Evolutionary conservation across 352 stramenopile species (phyloP).

Genomic region (Phytophthora citrophthora): DNA sequence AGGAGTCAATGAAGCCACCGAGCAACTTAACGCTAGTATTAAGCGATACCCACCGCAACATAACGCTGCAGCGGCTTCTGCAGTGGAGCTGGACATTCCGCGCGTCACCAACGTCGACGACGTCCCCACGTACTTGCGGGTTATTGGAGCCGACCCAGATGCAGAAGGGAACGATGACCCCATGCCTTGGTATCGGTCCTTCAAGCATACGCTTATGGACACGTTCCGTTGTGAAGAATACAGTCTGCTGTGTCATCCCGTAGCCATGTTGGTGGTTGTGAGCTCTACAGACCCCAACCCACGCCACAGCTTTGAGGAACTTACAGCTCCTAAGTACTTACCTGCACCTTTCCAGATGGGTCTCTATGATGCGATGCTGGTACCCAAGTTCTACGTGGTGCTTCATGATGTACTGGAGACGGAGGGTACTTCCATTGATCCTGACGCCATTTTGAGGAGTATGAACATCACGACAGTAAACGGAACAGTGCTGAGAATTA

Average conservation of each 20-base stretch:
- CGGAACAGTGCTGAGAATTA: conserved; percentile 69
- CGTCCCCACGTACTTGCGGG: conserved; percentile 69
- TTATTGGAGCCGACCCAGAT: conserved; percentile 51
- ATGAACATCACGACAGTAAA: conserved; percentile 60
- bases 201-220: conserved; percentile 81
- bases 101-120: conserved; percentile 62
- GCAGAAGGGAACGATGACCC: conserved; percentile 45
- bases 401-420: conserved; percentile 87
- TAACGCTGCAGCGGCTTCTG: conserved; percentile 20
- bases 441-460: conserved; percentile 75
- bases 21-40: conserved; percentile 70
- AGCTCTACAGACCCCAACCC: conserved; percentile 86
- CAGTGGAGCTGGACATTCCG: conserved; percentile 73
- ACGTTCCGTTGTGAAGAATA: conserved; percentile 87
- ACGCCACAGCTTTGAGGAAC: conserved; percentile 75
- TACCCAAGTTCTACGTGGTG: conserved; percentile 89
- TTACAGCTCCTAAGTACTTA: conserved; percentile 53
- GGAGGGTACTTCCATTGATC: conserved; percentile 79
- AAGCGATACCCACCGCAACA: conserved; percentile 53
- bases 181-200: conserved; percentile 83
- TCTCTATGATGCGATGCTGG: conserved; percentile 77
- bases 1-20: conserved; percentile 54
- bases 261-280: conserved; percentile 78
- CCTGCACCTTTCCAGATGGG: conserved; percentile 71
- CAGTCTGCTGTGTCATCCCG: conserved; percentile 75